These are phyloP conservation scores for Salix purpurea DNA, from an alignment of 345 rosid genomes.

Conservation along the genomic window DNA sequence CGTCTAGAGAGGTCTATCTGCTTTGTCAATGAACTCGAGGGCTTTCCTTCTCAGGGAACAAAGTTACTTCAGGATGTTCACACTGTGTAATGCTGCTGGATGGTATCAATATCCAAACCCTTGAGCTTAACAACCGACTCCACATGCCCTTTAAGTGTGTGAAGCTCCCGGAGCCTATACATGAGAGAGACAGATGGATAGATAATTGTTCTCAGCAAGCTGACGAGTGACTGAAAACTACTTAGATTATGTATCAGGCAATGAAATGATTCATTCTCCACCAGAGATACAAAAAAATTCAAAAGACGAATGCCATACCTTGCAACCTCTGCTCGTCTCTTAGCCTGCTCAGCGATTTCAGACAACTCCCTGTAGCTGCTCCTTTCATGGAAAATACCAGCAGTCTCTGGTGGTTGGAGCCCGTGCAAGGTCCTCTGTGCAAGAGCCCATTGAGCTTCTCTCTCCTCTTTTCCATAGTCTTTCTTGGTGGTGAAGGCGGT, in stretches of 20 bases:
- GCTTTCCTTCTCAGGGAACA: background rate
- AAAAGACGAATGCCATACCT: slow-evolving; percentile 3
- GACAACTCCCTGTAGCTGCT: slow-evolving; percentile 24
- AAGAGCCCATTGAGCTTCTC: slow-evolving; percentile 34
- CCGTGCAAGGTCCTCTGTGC: slow-evolving; percentile 30
- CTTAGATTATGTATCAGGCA: background rate
- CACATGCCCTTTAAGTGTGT: slow-evolving; percentile 25
- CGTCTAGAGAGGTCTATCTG: background rate
- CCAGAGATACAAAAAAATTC: too few relatives aligned
- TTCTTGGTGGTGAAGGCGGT: slow-evolving; percentile 32
- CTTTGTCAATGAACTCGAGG: background rate
- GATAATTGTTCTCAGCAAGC: too few relatives aligned
- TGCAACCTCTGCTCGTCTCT: slow-evolving; percentile 30
- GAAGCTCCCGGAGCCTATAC: slow-evolving; percentile 27
- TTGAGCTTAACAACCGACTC: slow-evolving; percentile 26
- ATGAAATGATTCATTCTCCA: background rate
- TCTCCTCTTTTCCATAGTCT: slow-evolving; percentile 28
- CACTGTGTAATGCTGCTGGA: slow-evolving; percentile 28
- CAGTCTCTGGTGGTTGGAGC: slow-evolving; percentile 26
- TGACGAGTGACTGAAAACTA: background rate
- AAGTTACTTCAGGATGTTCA: background rate
- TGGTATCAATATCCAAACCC: slow-evolving; percentile 30
- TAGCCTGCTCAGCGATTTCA: slow-evolving; percentile 34
- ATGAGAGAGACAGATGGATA: too few relatives aligned
- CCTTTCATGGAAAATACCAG: slow-evolving; percentile 19